Evolutionary conservation across 208 protist genomes (phyloP), one percentile per base, ranked within the genome.

Genomic region (Trichomonas tenax): DNA sequence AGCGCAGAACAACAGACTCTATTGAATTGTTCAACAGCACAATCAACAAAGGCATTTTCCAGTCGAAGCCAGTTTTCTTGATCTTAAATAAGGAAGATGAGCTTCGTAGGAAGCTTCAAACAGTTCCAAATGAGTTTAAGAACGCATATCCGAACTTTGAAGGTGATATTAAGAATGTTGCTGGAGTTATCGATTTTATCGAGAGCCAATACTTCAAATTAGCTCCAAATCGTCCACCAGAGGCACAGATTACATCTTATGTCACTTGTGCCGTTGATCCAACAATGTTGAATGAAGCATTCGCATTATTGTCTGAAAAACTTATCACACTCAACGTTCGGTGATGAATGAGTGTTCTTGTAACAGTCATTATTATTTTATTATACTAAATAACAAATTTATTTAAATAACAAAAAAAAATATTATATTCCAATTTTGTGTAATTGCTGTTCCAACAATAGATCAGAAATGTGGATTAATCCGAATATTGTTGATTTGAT

Each of bases 81-180:
- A n/a, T 95, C 46, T 72, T 95, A 81, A 95, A 95, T 17, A 95
- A 95, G 36, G 31, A 51, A 34, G 89, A 95, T 72, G 31, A 51
- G 34, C 46, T 95, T 40, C 2, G 51, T 0, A 45, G n/a, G 46
- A 95, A 95, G 46, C 3, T 95, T 14, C 10, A 95, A 95, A 36
- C 44, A 38, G 4, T 26, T 81, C 89, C 89, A 81, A 34, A 31
- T 4, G 14, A 45, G 21, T 89, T 95, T 31, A 51, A 51, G 23
- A 14, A 2, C 9, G 89, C 89, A 40, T 95, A 81, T 63, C 45
- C 89, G 11, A 45, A 72, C 11, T 95, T 72, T 63, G 14, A n/a
- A 72, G 44, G 46, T 4, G 89, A 95, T 45, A 95, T 45, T 38
- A 34, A 26, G 9, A 72, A 72, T 34, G 9, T 38, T 26, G 1